Base-by-base conservation (phyloP, 2,329 filamentous ascomycete genomes). In the Stenocarpella maydis region DNA sequence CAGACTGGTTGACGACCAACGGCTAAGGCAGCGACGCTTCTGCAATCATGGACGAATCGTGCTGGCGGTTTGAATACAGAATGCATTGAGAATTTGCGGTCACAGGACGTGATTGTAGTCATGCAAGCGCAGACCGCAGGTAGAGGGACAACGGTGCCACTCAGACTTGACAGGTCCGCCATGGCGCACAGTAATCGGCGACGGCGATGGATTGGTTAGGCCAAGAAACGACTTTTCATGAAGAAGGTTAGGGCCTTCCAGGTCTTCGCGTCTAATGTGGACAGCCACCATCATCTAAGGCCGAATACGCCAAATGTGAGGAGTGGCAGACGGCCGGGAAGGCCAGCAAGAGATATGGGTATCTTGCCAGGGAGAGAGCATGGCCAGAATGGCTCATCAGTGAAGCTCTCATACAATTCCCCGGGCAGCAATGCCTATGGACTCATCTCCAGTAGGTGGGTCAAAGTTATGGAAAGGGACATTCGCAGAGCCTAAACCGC, bases 1-100 rank as follows among this genome's bases (percentile, higher is more conserved):
- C 89, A 2, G 82, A 88, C 71, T 91, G 88, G 88, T 83, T 86
- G 70, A 78, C 52, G 4, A 34, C 19, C 3, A 34, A 61, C 39
- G 49, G 64, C 47, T 73, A 53, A 75, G 45, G 14, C 17, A 37
- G 21, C 63, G 3, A 12, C 15, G 14, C 28, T 28, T 8, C 31
- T 19, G 21, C 26, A 17, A 28, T 19, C 4, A 43, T 17, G n/a
- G 9, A 41, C 26, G 26, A 10, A 24, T 10, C 28, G 17, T 21
- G 43, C 28, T 31, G 3, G 43, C n/a, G 15, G 26, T 3, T 5
- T 24, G 19, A 7, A 34, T 15, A 34, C 24, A 24, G 7, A 34
- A 21, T 21, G 4, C 28, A 45, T 15, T 17, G 41, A 6, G 58
- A 26, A 24, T 24, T n/a, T 31, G 5, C 58, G 5, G 34, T 34